Base-by-base conservation (phyloP, 2,329 filamentous ascomycete genomes). In the Alternaria sp. region DNA sequence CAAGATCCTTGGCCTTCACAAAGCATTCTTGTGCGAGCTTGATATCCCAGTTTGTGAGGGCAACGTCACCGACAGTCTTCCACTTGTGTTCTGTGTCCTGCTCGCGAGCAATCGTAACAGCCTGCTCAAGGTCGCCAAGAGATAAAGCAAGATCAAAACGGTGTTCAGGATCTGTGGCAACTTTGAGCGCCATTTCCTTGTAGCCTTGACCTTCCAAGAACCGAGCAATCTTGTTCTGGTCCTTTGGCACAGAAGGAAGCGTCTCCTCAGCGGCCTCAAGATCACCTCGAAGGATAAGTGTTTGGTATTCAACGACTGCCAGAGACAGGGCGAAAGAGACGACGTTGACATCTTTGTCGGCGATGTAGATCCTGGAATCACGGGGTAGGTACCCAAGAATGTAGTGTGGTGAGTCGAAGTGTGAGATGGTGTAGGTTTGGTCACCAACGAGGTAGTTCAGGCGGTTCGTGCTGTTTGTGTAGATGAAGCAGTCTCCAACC, bases 401-500 rank as follows among this genome's bases (percentile, higher is more conserved):
- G 79, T 98, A 99, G 88, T 96, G 93, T 26, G 93, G 88, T 76
- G 93, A 90, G 79, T 99, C 95, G 72, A 97, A 98, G 80, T 98
- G 94, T 11, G 93, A 95, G 66, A 99, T 91, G 3, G 94, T 97
- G 83, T 98, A 97, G 13, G 93, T 96, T 81, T 98, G 93, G 80
- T 98, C 95, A 66, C 95, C 95, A 13, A 99, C 94, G 23, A 99
- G 87, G 81, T 98, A 98, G 83, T 98, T 98, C 60, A 99, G 84
- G 62, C 95, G 91, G 83, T 98, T 97, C 9, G 93, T 96, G 77
- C 86, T 91, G 84, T 96, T 98, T 54, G 95, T 97, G 85, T 98
- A 99, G 77, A 98, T 93, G 84, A 99, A 97, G 82, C 94, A 97
- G 81, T 99, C 95, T 62, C 95, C 95, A 56, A 99, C 91, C 95